These are phyloP conservation scores for Agrostemma githago DNA, from an alignment of 148 eudicot species.

Conservation along the genomic window DNA sequence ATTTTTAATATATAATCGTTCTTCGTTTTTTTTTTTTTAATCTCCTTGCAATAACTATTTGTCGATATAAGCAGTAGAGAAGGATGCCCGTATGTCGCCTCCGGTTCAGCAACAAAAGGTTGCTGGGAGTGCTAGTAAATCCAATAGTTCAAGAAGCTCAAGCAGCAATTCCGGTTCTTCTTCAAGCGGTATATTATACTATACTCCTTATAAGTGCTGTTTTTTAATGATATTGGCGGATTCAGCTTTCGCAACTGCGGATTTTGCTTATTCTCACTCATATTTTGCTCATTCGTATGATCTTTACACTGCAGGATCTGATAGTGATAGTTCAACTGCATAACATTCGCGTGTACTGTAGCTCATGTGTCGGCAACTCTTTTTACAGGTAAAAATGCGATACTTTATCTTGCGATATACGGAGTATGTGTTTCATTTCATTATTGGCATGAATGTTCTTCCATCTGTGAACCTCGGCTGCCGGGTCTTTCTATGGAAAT, in stretches of 20 bases:
- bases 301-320: constrained; percentile 47
- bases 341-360: constrained; percentile 37
- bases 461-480: not conserved
- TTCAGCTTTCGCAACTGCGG: not conserved
- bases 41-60: not conserved
- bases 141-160: constrained; percentile 57
- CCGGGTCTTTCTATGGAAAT: not conserved
- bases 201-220: not conserved
- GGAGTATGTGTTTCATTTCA: not conserved
- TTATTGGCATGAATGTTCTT: not conserved
- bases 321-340: constrained; percentile 58
- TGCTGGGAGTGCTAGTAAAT: constrained; percentile 39
- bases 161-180: constrained; percentile 72
- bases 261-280: not conserved
- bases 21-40: not conserved
- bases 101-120: constrained; percentile 41
- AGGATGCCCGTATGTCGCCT: constrained; percentile 33
- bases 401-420: not conserved
- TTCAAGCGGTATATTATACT: constrained; percentile 48
- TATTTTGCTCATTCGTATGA: constrained; percentile 5
- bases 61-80: constrained; percentile 37
- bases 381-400: constrained; percentile 18
- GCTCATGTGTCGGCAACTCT: constrained; percentile 13
- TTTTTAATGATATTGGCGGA: not conserved
- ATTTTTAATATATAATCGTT: not conserved